phyloP scores from a whole-genome alignment of 73 alveolate species.

The Tetrahymena malaccensis region DNA sequence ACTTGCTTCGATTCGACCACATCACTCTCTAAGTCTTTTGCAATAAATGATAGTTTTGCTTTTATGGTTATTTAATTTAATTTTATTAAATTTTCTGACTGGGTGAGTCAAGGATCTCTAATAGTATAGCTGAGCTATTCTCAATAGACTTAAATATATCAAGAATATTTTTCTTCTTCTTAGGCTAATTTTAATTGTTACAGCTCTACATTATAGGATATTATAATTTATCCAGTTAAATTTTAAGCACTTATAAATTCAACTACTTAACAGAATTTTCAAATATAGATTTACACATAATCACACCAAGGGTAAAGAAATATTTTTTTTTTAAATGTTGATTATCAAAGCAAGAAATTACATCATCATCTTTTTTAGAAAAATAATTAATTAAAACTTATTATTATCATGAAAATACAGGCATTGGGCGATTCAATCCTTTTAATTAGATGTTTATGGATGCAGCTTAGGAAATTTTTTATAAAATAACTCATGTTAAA shows the following conservation, averaged over 20 bases:
- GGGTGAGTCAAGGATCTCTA: neutral
- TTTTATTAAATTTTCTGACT: neutral
- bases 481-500: neutral
- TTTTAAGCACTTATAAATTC: neutral
- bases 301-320: neutral
- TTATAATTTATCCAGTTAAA: neutral
- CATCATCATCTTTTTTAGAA: no score
- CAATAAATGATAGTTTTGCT: neutral
- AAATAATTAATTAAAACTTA: neutral
- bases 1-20: neutral
- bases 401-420: neutral
- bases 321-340: neutral
- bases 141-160: neutral
- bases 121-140: neutral
- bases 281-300: neutral
- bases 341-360: no score
- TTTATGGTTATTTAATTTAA: neutral
- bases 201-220: neutral
- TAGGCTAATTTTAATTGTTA: neutral
- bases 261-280: neutral
- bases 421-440: neutral
- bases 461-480: neutral
- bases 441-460: neutral
- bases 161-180: neutral
- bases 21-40: neutral